A percentile compares a stretch with the other conserved stretches of the same genome.
Evolutionary conservation across 176 grass and related monocot species (phyloP).

Genomic region (Puya raimondii): DNA sequence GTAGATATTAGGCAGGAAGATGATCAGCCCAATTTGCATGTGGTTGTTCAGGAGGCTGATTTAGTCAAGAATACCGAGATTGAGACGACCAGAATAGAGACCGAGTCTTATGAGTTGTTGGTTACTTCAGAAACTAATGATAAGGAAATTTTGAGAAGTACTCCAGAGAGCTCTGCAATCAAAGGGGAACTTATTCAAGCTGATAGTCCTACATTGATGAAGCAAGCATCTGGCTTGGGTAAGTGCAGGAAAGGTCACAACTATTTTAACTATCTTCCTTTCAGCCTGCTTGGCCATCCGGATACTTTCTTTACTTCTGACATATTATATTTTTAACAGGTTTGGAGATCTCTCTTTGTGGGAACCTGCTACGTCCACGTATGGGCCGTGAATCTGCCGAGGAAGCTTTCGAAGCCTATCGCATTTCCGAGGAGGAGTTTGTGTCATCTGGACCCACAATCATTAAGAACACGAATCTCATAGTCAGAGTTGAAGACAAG

Average conservation of each 20-base stretch:
- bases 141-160: constrained; percentile 46
- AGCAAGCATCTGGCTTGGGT: constrained; percentile 36
- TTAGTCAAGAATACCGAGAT: background rate
- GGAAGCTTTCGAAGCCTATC: constrained; percentile 68
- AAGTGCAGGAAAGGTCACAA: constrained; percentile 7
- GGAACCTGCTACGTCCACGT: constrained; percentile 57
- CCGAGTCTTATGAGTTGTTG: constrained; percentile 13
- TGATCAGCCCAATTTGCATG: background rate
- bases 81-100: constrained; percentile 6
- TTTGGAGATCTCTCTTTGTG: constrained; percentile 88
- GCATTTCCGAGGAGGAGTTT: constrained; percentile 59
- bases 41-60: constrained; percentile 14
- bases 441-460: constrained; percentile 68
- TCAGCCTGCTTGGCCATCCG: too few relatives aligned
- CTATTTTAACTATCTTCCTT: background rate
- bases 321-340: constrained; percentile 37
- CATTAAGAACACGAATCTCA: constrained; percentile 79
- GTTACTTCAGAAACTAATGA: constrained; percentile 29
- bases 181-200: constrained; percentile 51
- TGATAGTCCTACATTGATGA: constrained; percentile 30
- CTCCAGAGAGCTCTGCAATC: constrained; percentile 32
- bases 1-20: constrained; percentile 13
- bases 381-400: constrained; percentile 70
- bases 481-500: constrained; percentile 62
- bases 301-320: constrained; percentile 5